Conservation (phyloP, 768 basidiomycete genomes). For the Termitomyces sp. region DNA sequence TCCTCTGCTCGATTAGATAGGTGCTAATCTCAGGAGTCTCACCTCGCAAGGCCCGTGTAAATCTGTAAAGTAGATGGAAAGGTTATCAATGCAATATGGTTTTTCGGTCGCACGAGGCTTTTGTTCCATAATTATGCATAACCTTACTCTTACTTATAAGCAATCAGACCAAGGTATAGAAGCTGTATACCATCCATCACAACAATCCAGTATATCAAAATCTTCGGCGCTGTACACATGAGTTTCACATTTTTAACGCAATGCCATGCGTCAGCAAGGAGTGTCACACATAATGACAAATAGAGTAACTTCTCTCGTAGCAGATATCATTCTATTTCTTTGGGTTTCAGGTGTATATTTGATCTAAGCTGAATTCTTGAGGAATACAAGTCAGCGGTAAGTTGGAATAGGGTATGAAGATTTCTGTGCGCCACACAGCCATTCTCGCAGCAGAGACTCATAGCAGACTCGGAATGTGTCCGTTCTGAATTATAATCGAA, state of each 20-base stretch:
- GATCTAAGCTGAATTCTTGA: not conserved
- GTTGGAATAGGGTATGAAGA: not conserved
- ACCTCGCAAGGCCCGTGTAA: not conserved
- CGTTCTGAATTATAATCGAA: too few species aligned
- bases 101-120: not conserved
- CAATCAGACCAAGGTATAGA: not conserved
- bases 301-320: not conserved
- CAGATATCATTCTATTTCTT: not conserved
- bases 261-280: not conserved
- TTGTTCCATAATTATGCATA: not conserved
- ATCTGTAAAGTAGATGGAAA: not conserved
- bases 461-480: too few species aligned
- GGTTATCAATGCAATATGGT: not conserved
- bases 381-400: not conserved
- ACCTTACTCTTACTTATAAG: not conserved
- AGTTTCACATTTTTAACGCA: not conserved
- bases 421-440: too few species aligned
- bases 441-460: too few species aligned
- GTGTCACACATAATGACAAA: not conserved
- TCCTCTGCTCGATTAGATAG: not conserved
- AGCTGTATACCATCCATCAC: not conserved
- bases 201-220: not conserved
- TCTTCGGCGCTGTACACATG: not conserved
- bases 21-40: not conserved
- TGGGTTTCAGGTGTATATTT: not conserved